Conservation (phyloP, 2,329 filamentous ascomycete species). For the Coniosporium uncinatum region DNA sequence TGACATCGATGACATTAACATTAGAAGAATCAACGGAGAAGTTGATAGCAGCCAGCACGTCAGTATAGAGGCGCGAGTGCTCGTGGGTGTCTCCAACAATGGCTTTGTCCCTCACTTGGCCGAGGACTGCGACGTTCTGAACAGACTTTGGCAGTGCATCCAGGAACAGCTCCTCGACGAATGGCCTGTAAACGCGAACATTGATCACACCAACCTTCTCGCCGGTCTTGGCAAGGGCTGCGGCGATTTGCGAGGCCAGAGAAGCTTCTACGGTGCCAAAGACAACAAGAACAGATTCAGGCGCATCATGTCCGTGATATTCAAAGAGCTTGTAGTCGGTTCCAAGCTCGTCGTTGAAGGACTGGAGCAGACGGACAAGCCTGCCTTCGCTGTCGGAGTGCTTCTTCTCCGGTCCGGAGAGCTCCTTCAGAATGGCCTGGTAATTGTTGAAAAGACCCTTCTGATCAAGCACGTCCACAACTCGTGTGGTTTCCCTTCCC, state of each 20-base stretch:
- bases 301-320: slow-evolving; percentile 77
- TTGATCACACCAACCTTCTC: slow-evolving; percentile 82
- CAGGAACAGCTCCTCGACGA: slow-evolving; percentile 92
- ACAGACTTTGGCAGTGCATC: slow-evolving; percentile 71
- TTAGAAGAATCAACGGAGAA: slow-evolving; percentile 76
- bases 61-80: slow-evolving; percentile 86
- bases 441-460: slow-evolving; percentile 64
- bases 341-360: slow-evolving; percentile 86
- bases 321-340: slow-evolving; percentile 93
- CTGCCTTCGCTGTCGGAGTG: slow-evolving; percentile 67
- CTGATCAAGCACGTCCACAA: slow-evolving; percentile 78
- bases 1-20: slow-evolving; percentile 68
- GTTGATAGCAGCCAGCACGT: slow-evolving; percentile 79
- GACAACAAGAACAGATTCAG: slow-evolving; percentile 81
- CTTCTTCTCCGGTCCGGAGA: slow-evolving; percentile 60
- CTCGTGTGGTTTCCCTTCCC: slow-evolving; percentile 73
- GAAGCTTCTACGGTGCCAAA: slow-evolving; percentile 93
- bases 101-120: slow-evolving; percentile 73
- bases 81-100: slow-evolving; percentile 69
- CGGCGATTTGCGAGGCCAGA: slow-evolving; percentile 75
- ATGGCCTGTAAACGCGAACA: slow-evolving; percentile 91
- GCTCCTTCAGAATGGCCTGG: slow-evolving; percentile 56
- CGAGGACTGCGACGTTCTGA: slow-evolving; percentile 76
- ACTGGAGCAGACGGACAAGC: slow-evolving; percentile 61
- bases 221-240: slow-evolving; percentile 65